A percentile compares a stretch with the other conserved stretches of the same genome.
Evolutionary conservation across 306 rosid species (phyloP).

Genomic region (Sphenostylis stenocarpa): DNA sequence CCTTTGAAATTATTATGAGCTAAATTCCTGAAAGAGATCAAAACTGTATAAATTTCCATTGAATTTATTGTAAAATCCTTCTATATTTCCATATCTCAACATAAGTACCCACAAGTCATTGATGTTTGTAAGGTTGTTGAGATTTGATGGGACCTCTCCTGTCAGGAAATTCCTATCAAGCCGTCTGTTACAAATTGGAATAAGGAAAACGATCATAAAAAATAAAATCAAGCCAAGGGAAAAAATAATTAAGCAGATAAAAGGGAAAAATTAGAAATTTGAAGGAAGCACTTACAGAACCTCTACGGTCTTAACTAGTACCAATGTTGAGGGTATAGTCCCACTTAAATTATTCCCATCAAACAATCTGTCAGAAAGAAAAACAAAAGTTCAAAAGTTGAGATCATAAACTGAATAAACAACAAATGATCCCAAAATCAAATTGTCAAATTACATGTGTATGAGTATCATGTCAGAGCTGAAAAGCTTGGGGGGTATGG

Average conservation of each 20-base stretch:
- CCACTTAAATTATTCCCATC: conserved; percentile 74
- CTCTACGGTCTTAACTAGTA: conserved; percentile 76
- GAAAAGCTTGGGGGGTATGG: conserved; percentile 69
- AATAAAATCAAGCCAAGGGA: background rate
- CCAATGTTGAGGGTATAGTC: conserved; percentile 66
- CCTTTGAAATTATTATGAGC: conserved; percentile 67
- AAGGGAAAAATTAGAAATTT: background rate
- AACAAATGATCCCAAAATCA: background rate
- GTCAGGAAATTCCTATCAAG: conserved; percentile 80
- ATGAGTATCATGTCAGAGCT: conserved; percentile 73
- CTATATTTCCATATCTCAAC: conserved; percentile 16
- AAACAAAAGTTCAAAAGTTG: conserved; percentile 16
- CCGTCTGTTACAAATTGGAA: conserved; percentile 64
- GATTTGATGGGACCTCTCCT: conserved; percentile 69
- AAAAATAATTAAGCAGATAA: background rate
- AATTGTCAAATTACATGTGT: conserved; percentile 67
- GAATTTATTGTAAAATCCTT: background rate
- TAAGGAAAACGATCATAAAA: background rate
- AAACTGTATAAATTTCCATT: conserved; percentile 5
- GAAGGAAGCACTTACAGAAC: conserved; percentile 83
- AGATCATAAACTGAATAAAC: background rate
- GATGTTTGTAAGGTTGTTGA: conserved; percentile 63
- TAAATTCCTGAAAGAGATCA: conserved; percentile 62
- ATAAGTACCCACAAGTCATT: conserved; percentile 69
- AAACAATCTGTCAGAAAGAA: conserved; percentile 59